Percentiles rank a stretch among this genome's conserved stretches.
Evolutionary conservation across 331 rosid species (phyloP).

Genomic region (Prunus yedoensis): DNA sequence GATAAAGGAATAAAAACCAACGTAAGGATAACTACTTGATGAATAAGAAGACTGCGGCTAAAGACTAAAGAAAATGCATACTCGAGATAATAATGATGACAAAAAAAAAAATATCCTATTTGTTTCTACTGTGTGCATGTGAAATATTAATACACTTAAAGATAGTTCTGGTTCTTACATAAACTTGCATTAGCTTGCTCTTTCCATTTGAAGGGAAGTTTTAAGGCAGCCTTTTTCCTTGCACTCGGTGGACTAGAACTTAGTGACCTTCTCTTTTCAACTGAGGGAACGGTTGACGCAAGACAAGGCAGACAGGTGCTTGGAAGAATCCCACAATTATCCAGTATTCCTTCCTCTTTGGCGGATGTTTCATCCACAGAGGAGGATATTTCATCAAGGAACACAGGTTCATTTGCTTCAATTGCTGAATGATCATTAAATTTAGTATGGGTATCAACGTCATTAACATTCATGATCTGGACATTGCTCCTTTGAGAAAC

Average conservation of each 20-base stretch:
- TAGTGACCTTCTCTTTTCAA: constrained; percentile 72
- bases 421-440: constrained; percentile 33
- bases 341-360: constrained; percentile 61
- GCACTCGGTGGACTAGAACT: constrained; percentile 75
- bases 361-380: constrained; percentile 53
- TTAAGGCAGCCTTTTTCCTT: constrained; percentile 56
- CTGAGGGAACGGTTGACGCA: constrained; percentile 53
- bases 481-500: constrained; percentile 38
- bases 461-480: constrained; percentile 40
- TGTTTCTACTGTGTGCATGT: neutral
- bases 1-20: neutral
- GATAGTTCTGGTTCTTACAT: constrained; percentile 52
- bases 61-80: constrained; percentile 12
- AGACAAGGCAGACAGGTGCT: constrained; percentile 89
- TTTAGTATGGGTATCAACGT: constrained; percentile 42
- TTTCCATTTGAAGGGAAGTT: constrained; percentile 66
- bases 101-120: neutral
- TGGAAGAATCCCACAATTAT: constrained; percentile 87
- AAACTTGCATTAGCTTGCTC: constrained; percentile 59
- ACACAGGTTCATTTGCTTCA: constrained; percentile 68
- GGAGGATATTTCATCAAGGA: constrained; percentile 69
- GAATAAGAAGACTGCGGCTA: neutral
- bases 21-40: neutral
- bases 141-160: neutral
- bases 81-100: neutral